Percentiles rank a stretch among this genome's conserved stretches.
phyloP scores from a whole-genome alignment of 2,329 filamentous ascomycete genomes.

The Westerdykella ornata region DNA sequence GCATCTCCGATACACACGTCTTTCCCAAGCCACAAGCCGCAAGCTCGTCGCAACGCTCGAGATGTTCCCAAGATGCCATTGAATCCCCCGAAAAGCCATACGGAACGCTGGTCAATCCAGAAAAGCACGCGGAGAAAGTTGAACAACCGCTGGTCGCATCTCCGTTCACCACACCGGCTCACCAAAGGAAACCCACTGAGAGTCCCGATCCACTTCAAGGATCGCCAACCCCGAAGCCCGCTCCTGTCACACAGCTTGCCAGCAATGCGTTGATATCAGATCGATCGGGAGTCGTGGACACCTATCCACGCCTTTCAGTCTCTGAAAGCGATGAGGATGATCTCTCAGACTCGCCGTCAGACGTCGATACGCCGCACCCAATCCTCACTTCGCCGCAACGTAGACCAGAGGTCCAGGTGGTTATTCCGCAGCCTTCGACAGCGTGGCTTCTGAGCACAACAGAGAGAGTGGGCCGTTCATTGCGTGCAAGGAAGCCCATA shows the following conservation, averaged over 20 bases:
- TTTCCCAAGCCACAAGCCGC: neutral
- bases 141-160: neutral
- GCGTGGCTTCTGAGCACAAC: neutral
- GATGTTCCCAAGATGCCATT: too few species aligned
- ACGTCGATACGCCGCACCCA: conserved; percentile 4
- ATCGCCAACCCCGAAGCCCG: conserved; percentile 9
- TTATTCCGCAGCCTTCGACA: conserved; percentile 18
- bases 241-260: neutral
- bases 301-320: neutral
- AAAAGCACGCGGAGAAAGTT: neutral
- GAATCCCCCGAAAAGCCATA: too few species aligned
- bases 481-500: conserved; percentile 43
- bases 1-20: conserved; percentile 9
- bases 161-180: conserved; percentile 6
- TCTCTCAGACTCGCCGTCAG: conserved; percentile 19
- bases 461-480: conserved; percentile 22
- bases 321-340: conserved; percentile 15
- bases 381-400: conserved; percentile 15
- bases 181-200: conserved; percentile 8
- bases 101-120: neutral
- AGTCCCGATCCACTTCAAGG: conserved; percentile 29
- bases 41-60: too few species aligned
- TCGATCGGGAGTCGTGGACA: neutral
- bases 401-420: conserved; percentile 21
- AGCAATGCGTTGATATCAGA: too few species aligned